These are phyloP conservation scores for Cyanodermella asteris DNA, from an alignment of 2,329 filamentous ascomycete species.

Conservation along the genomic window DNA sequence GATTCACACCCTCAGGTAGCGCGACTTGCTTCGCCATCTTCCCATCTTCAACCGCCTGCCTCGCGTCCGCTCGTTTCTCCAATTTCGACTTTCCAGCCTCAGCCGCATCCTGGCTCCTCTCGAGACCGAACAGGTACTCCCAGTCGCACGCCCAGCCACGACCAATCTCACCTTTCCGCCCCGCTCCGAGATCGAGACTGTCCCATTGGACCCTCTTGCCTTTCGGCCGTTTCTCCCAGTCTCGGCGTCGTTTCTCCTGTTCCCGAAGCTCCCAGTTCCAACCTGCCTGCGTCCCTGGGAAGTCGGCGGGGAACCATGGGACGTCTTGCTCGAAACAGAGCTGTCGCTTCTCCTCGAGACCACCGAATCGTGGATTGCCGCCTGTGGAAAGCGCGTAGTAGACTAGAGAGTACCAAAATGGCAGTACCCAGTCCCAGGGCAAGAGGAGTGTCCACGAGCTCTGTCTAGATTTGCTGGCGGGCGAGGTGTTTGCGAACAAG, in stretches of 20 bases:
- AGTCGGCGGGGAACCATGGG: slow-evolving; percentile 76
- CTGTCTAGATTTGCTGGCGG: slow-evolving; percentile 27
- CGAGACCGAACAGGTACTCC: slow-evolving; percentile 48
- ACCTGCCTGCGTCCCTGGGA: slow-evolving; percentile 57
- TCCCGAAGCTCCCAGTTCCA: slow-evolving; percentile 54
- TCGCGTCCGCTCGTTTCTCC: too few relatives aligned
- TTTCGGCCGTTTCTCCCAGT: slow-evolving; percentile 61
- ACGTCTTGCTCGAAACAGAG: slow-evolving; percentile 56
- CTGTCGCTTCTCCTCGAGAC: slow-evolving; percentile 58
- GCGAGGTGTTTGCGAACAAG: slow-evolving; percentile 37
- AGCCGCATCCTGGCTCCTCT: too few relatives aligned
- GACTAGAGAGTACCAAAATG: slow-evolving; percentile 71
- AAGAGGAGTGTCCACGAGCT: slow-evolving; percentile 66
- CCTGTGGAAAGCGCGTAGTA: slow-evolving; percentile 62
- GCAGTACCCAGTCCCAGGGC: slow-evolving; percentile 73
- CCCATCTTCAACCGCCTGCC: too few relatives aligned
- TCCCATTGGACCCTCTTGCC: slow-evolving; percentile 60
- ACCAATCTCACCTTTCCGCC: slow-evolving; percentile 62
- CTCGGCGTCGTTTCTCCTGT: slow-evolving; percentile 32
- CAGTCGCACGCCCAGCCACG: slow-evolving; percentile 69
- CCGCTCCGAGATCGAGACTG: slow-evolving; percentile 49
- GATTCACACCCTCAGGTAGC: too few relatives aligned
- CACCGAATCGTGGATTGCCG: slow-evolving; percentile 62
- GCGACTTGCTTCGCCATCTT: too few relatives aligned
- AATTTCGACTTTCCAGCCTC: too few relatives aligned